These are phyloP conservation scores for Mollisia scopiformis DNA, from an alignment of 2,329 filamentous ascomycete species.

Conservation along the genomic window DNA sequence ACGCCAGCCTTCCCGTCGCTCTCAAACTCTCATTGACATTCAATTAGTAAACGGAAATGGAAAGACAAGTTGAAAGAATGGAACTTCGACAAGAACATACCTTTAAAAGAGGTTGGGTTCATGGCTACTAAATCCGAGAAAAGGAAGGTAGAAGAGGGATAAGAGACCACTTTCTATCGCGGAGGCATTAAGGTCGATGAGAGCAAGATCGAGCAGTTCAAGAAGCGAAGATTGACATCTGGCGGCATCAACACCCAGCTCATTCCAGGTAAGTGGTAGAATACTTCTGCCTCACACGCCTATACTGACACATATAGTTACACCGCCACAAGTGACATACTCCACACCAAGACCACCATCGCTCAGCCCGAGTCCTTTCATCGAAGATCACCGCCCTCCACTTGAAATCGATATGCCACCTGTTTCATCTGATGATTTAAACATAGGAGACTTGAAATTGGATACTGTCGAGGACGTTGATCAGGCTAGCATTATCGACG, in stretches of 20 bases:
- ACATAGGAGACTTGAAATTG: no score
- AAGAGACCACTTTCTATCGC: slow-evolving; percentile 6
- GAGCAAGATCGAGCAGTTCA: slow-evolving; percentile 5
- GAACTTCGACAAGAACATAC: slow-evolving; percentile 16
- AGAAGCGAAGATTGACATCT: slow-evolving; percentile 6
- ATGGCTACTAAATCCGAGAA: slow-evolving; percentile 11
- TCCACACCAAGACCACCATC: neutral
- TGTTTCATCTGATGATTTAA: no score
- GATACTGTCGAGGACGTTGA: no score
- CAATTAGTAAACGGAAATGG: slow-evolving; percentile 13
- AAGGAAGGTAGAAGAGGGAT: slow-evolving; percentile 7
- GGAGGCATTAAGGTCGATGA: neutral
- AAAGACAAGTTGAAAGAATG: slow-evolving; percentile 17
- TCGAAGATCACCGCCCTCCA: neutral
- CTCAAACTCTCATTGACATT: neutral
- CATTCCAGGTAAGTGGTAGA: neutral
- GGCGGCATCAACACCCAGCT: neutral
- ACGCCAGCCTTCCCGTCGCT: neutral
- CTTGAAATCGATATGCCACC: no score
- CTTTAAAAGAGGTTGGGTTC: slow-evolving; percentile 8
- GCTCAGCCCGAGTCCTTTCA: neutral
- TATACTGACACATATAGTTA: neutral
- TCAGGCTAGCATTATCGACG: no score
- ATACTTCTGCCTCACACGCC: no score
- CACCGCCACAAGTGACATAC: neutral